Evolutionary conservation across 1,139 yeast species (phyloP), one percentile per base, ranked within the genome.

Genomic region (Yamadazyma pseudoaaseri): DNA sequence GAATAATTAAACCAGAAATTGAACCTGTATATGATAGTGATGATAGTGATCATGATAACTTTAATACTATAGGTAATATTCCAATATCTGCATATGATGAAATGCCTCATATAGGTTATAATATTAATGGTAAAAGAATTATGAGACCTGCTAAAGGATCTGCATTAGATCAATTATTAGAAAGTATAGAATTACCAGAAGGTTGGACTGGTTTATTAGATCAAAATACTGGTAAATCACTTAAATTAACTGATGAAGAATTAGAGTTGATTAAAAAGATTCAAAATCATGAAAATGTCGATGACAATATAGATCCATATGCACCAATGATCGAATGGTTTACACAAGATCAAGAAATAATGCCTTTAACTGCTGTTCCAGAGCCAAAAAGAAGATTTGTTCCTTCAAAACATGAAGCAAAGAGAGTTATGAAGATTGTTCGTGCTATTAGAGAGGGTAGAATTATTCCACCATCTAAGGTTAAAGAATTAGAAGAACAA

Each of bases 111-210:
- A 81, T 92, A 45, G 98, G 98, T 36, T 92, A 92, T 60, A 94
- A 89, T 58, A 89, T 92, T 52, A 94, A 94, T 58, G 98, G 99
- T 53, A 90, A 89, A 58, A 79, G 98, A 54, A 89, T 92, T 51
- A 90, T 94, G 97, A 79, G 99, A 60, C 99, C 99, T 9, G 98
- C 97, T 11, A 85, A 86, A 53, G 96, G 96, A 6, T 81, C 95
- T 37, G 98, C 98, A 1, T 72, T 94, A 48, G 97, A 92, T 54
- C 84, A 82, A 48, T 71, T 92, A 44, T 68, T 94, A 45, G 98
- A 92, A 51, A 71, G 81, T 20, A 92, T 94, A 44, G 98, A 92
- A 43, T 70, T 92, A 44, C 98, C 97, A 9, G 95, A 86, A 61
- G 98, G 98, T 23, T 92, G 97, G 97, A 94, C 98, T 8, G 99